Conservation (phyloP, 805 yeast species). For the Wickerhamomyces strasburgensis region DNA sequence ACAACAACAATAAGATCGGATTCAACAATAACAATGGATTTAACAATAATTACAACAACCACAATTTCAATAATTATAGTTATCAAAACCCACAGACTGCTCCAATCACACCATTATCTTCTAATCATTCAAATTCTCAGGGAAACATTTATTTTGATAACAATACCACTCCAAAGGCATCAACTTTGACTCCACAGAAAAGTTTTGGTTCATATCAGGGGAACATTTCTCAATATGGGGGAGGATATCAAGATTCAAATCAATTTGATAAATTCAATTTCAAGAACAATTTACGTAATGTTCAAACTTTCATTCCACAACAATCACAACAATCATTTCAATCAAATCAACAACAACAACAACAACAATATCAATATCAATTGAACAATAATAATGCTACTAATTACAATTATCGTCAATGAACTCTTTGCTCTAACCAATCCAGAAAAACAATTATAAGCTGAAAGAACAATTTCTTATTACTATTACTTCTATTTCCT, state of each 20-base stretch:
- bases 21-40: background rate
- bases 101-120: background rate
- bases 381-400: too few relatives aligned
- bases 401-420: too few relatives aligned
- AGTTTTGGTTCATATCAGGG: background rate
- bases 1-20: background rate
- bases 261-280: constrained; percentile 1
- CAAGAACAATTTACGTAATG: constrained; percentile 2
- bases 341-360: background rate
- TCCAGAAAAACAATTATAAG: too few relatives aligned
- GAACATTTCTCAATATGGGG: too few relatives aligned
- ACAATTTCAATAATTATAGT: background rate
- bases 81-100: background rate
- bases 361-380: background rate
- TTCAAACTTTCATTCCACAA: constrained; percentile 10
- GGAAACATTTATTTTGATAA: background rate
- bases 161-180: background rate
- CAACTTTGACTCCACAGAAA: background rate
- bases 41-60: constrained; percentile 7
- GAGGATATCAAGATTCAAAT: too few relatives aligned
- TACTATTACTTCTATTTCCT: too few relatives aligned
- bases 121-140: background rate
- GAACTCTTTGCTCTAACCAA: too few relatives aligned
- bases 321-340: background rate
- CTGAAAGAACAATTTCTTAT: too few relatives aligned